Conservation (phyloP, 352 stramenopile species). For the Hyphochytrium catenoides region DNA sequence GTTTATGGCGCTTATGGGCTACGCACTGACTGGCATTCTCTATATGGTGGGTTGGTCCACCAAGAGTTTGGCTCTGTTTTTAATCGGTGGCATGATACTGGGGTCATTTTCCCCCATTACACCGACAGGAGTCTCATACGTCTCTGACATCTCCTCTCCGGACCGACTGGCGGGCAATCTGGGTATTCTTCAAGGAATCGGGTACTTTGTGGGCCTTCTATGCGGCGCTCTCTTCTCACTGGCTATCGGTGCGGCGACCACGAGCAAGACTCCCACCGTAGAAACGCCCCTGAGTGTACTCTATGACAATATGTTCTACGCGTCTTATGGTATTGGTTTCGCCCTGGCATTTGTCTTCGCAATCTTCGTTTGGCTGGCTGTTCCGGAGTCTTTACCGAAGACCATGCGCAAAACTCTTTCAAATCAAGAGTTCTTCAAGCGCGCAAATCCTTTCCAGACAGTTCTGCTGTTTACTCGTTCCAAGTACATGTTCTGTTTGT, state of each 20-base stretch:
- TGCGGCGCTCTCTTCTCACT: slow-evolving; percentile 7
- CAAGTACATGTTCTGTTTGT: slow-evolving; percentile 8
- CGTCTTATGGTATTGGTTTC: slow-evolving; percentile 4
- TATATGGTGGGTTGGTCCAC: slow-evolving; percentile 8
- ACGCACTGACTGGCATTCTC: slow-evolving; percentile 1
- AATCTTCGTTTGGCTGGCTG: slow-evolving; percentile 3
- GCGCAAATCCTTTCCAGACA: slow-evolving; percentile 8
- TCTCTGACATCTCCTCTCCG: slow-evolving; percentile 6
- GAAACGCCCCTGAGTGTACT: background rate
- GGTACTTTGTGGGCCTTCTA: slow-evolving; percentile 8
- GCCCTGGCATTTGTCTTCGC: background rate
- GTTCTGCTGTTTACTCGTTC: slow-evolving; percentile 1
- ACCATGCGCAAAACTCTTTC: slow-evolving; percentile 5
- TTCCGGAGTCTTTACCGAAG: slow-evolving; percentile 8
- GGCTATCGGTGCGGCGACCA: slow-evolving; percentile 1
- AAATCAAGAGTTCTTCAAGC: slow-evolving; percentile 5
- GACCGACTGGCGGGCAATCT: slow-evolving; percentile 7
- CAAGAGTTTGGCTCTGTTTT: slow-evolving; percentile 4
- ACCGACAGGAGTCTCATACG: slow-evolving; percentile 7
- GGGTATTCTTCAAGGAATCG: slow-evolving; percentile 8
- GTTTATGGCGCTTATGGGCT: slow-evolving; percentile 4
- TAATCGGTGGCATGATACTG: slow-evolving; percentile 7
- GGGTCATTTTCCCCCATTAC: slow-evolving; percentile 5
- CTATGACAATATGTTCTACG: slow-evolving; percentile 8
- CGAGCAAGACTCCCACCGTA: slow-evolving; percentile 1